phyloP scores from a whole-genome alignment of 139 green algal genomes.

The Pleodorina starrii region DNA sequence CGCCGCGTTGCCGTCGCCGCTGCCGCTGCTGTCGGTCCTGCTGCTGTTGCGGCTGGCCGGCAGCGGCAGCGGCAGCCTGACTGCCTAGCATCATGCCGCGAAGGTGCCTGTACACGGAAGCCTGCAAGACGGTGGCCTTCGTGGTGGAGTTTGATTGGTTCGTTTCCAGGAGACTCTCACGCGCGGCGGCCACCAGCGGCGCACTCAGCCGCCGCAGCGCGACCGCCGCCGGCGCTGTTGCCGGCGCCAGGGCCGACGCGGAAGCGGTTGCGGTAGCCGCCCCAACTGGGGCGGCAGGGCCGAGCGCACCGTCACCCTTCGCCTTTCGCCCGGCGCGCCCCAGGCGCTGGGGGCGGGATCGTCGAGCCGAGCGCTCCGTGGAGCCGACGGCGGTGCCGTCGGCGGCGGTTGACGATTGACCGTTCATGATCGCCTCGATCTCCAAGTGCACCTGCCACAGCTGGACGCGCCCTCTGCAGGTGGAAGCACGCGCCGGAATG shows the following conservation, averaged over 20 bases:
- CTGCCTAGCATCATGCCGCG: neutral
- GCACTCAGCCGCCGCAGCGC: neutral
- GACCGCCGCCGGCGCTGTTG: neutral
- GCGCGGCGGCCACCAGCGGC: neutral
- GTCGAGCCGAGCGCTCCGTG: no score
- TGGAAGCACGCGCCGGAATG: neutral
- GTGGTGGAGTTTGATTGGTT: neutral
- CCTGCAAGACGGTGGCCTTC: neutral
- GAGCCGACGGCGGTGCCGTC: no score
- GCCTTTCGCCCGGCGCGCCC: no score
- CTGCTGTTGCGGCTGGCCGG: neutral
- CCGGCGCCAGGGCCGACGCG: neutral
- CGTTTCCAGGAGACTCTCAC: neutral
- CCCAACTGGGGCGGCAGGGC: no score
- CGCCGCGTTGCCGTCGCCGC: no score
- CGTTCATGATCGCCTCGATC: neutral
- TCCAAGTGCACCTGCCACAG: conserved; percentile 4
- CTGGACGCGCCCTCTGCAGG: neutral
- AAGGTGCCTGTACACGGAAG: neutral
- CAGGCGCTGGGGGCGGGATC: no score
- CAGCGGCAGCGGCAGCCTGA: neutral
- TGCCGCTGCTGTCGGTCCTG: neutral
- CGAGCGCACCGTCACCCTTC: no score
- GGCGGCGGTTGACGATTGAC: neutral
- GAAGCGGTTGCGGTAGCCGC: no score